Evolutionary conservation across 73 alveolate species (phyloP).

Genomic region (Paramecium sonneborni): DNA sequence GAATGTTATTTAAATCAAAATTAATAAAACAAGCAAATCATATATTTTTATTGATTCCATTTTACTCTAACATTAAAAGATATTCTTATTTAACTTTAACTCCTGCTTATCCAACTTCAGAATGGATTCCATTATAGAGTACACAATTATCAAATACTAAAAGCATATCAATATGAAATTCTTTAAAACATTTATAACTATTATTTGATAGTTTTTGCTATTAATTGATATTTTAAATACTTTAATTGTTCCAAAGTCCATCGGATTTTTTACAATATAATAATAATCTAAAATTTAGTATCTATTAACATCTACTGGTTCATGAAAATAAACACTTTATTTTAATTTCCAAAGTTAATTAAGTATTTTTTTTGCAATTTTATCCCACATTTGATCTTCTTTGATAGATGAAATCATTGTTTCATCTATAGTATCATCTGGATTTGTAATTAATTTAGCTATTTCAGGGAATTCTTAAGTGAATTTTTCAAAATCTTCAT

Average conservation of each 20-base stretch:
- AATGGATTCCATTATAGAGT: conserved; percentile 69
- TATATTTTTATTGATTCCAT: neutral
- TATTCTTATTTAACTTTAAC: neutral
- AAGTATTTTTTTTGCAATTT: neutral
- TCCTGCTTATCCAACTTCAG: conserved; percentile 8
- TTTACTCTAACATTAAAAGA: neutral
- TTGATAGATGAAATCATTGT: neutral
- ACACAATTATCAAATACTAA: conserved; percentile 75
- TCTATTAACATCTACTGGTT: neutral
- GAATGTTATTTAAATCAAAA: neutral
- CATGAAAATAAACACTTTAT: neutral
- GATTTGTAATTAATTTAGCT: neutral
- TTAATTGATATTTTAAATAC: neutral
- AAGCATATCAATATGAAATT: conserved; percentile 70
- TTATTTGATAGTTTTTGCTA: neutral
- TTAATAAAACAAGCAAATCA: neutral
- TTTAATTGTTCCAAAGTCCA: conserved; percentile 1
- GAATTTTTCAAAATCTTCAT: neutral
- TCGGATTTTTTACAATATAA: neutral
- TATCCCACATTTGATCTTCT: neutral
- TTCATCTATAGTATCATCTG: neutral
- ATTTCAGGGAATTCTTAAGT: neutral
- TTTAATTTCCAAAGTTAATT: neutral
- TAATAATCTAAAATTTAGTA: neutral
- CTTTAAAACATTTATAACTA: conserved; percentile 22